Base-by-base conservation (phyloP, 192 early-diverging fungal genomes). In the Backusella circina region DNA sequence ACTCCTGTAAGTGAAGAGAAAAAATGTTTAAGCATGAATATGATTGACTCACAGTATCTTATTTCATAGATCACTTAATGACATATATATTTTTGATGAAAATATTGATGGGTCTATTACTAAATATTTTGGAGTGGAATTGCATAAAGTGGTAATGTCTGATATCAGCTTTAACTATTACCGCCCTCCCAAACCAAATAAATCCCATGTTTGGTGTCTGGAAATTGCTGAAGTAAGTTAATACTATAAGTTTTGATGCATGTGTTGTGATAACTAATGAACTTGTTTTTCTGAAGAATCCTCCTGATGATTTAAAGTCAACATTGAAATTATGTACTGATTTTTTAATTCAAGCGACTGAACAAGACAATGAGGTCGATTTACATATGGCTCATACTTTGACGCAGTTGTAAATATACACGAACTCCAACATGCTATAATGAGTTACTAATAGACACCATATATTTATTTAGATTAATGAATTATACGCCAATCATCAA, bases 381-480 rank as follows among this genome's bases (percentile, higher is more conserved):
- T 36, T 67, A 36, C 65, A 67, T 67, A 67, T 67, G 65, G 65
- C 65, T 36, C 65, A 67, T 67, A 36, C 65, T 67, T 67, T 67
- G 65, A 35, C 65, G 15, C 33, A 67, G 33, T 36, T 67, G 65
- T 36, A 35, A 67, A 67, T 67, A 67, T 67, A 67, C 65, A 67
- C 36, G 36, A 67, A 37, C 65, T 32, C 65, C 65, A 67, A 37
- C 33, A 36, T 67, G 65, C 35, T 67, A 36, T 67, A 67, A 67
- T 67, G 65, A 67, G 65, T 67, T 67, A 36, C 65, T 67, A 67
- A 67, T 67, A n/a, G n/a, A n/a, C n/a, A 67, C 65, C 65, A 67
- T 67, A 67, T 67, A 67, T 67, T 67, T 67, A 67, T 67, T 67
- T 67, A 67, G 65, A 67, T n/a, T n/a, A n/a, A n/a, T n/a, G n/a